phyloP scores from a whole-genome alignment of 805 yeast genomes.

The Millerago galiae region DNA sequence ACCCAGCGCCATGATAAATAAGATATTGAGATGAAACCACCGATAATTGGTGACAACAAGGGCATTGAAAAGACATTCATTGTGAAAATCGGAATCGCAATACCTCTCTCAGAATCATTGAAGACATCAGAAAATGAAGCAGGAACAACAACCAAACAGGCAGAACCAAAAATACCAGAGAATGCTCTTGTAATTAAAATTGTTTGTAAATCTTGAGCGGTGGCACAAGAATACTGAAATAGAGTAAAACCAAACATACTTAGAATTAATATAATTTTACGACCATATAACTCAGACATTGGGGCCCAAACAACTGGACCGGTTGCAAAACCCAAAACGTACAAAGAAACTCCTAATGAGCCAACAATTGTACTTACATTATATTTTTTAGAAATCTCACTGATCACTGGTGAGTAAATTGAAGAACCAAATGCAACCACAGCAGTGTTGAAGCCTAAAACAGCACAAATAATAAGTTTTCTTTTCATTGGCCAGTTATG shows the following conservation, averaged over 20 bases:
- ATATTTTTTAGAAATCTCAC: constrained; percentile 41
- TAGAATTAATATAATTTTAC: constrained; percentile 52
- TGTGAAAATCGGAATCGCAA: constrained; percentile 66
- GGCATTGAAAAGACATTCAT: constrained; percentile 77
- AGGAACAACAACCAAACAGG: constrained; percentile 80
- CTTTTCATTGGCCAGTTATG: constrained; percentile 59
- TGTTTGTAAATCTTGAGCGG: constrained; percentile 72
- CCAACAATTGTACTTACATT: constrained; percentile 62
- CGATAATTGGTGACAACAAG: constrained; percentile 71
- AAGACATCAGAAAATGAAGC: constrained; percentile 84
- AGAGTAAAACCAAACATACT: constrained; percentile 50
- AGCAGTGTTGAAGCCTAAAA: constrained; percentile 44
- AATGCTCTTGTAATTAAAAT: constrained; percentile 73
- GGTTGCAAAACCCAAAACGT: constrained; percentile 85
- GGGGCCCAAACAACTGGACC: constrained; percentile 94
- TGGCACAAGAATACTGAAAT: constrained; percentile 69
- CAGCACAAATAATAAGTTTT: constrained; percentile 36
- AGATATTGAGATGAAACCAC: constrained; percentile 55
- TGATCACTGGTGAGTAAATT: constrained; percentile 59
- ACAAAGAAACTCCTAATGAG: constrained; percentile 69
- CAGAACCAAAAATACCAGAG: constrained; percentile 77
- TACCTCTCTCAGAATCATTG: constrained; percentile 60
- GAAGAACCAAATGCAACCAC: constrained; percentile 73
- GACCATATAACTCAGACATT: constrained; percentile 67
- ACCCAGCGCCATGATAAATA: constrained; percentile 86